These are phyloP conservation scores for Fusarium burgessii DNA, from an alignment of 2,329 filamentous ascomycete genomes.

Conservation along the genomic window DNA sequence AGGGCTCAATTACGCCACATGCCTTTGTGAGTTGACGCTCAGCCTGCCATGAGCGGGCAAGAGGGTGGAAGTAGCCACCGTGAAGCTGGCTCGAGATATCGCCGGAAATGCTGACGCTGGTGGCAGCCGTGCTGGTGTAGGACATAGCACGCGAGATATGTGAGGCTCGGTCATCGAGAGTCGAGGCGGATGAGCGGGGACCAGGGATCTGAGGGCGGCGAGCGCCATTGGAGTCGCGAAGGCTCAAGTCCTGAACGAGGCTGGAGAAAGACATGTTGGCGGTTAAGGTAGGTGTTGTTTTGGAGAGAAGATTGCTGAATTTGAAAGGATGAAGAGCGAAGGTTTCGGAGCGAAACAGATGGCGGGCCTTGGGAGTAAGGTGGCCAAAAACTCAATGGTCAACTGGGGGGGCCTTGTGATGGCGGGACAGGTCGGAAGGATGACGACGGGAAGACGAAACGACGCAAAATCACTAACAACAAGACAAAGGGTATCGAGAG, in stretches of 20 bases:
- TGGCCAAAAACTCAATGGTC: constrained; percentile 41
- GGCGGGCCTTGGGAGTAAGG: constrained; percentile 12
- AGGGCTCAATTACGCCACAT: constrained; percentile 38
- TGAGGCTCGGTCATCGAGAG: constrained; percentile 70
- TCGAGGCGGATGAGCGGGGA: constrained; percentile 63
- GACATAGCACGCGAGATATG: constrained; percentile 74
- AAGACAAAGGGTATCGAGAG: constrained; percentile 10
- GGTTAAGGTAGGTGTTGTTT: constrained; percentile 20
- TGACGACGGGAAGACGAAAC: constrained; percentile 11
- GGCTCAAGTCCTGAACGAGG: constrained; percentile 73
- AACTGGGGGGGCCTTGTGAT: constrained; percentile 29
- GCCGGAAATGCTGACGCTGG: constrained; percentile 76
- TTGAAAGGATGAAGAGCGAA: constrained; percentile 8
- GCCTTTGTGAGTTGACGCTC: constrained; percentile 90
- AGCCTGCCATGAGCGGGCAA: constrained; percentile 84
- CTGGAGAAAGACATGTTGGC: constrained; percentile 73
- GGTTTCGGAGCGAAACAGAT: constrained; percentile 9
- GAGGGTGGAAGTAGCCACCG: constrained; percentile 83
- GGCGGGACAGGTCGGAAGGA: constrained; percentile 39
- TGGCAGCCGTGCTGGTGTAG: constrained; percentile 74
- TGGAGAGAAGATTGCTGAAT: constrained; percentile 7
- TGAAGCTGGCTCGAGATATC: constrained; percentile 88
- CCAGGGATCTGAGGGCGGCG: constrained; percentile 58
- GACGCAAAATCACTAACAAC: constrained; percentile 12
- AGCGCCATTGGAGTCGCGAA: constrained; percentile 64